phyloP scores from a whole-genome alignment of 2,329 filamentous ascomycete species.

The Rutstroemia sp. region DNA sequence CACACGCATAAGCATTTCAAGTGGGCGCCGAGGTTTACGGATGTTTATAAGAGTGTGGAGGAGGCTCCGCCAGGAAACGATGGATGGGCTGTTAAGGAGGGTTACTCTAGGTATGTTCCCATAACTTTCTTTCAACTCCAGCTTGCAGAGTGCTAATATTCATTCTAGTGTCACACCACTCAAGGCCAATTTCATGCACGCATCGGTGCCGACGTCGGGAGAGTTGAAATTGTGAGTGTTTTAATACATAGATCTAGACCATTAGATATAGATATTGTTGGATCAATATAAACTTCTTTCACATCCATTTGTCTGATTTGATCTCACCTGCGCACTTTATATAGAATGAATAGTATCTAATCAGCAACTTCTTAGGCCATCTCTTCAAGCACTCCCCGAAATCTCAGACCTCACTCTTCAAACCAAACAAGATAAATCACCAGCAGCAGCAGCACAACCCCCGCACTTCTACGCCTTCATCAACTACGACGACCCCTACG shows the following conservation, averaged over 20 bases:
- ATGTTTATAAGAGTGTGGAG: conserved; percentile 84
- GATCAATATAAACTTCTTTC: conserved; percentile 24
- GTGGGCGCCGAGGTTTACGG: conserved; percentile 82
- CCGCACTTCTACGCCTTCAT: conserved; percentile 60
- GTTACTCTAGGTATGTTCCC: conserved; percentile 65
- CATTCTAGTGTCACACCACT: conserved; percentile 71
- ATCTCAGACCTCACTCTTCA: conserved; percentile 18
- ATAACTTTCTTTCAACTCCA: not conserved
- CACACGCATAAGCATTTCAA: conserved; percentile 86
- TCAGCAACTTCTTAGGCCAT: conserved; percentile 9
- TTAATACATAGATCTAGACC: conserved; percentile 26
- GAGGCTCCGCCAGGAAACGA: conserved; percentile 75
- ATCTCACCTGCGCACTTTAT: conserved; percentile 1
- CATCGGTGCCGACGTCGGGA: conserved; percentile 52
- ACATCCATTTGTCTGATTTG: conserved; percentile 6
- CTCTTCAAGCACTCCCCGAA: conserved; percentile 11
- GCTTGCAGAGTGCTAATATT: conserved; percentile 12
- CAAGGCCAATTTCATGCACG: conserved; percentile 87
- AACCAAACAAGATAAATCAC: conserved; percentile 12
- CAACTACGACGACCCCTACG: conserved; percentile 81
- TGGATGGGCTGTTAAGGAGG: conserved; percentile 85
- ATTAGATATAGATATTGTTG: conserved; percentile 26
- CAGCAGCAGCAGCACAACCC: conserved; percentile 24
- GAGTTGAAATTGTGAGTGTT: conserved; percentile 79
- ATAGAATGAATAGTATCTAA: not conserved